Evolutionary conservation across 2,329 filamentous ascomycete genomes (phyloP), one percentile per base, ranked within the genome.

Genomic region (Camillea tinctor): DNA sequence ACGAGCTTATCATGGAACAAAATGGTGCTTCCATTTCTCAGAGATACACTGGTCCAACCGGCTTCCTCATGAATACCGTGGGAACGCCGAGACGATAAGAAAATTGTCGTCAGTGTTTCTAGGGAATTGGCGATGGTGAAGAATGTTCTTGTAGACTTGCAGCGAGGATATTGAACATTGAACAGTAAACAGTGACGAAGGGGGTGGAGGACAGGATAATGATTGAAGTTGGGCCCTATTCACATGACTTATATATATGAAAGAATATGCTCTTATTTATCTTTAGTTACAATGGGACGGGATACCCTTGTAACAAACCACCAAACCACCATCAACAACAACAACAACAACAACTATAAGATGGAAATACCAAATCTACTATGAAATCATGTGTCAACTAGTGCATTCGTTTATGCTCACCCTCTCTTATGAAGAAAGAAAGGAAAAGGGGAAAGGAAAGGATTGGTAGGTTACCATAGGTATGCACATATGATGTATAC

Each of bases 1-100:
- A 65, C 44, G 57, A 69, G 60, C 56, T 69, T 17, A 63, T 60
- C 30, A 19, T 56, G 1, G 62, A 64, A 50, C 60, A 66, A 51
- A 56, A 66, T 56, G 68, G 62, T 8, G 59, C 65, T 7, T 52
- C 57, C 4, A 54, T 57, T 30, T 52, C 51, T 4, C 64, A 69
- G 58, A 24, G 59, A 23, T 69, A 69, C 52, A 63, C 36, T 0
- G 68, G 68, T 1, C 63, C 65, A 44, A 44, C 36, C 36, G 17
- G 36, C 36, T 44, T 44, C 36, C 13, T n/a, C 6, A 44, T 44
- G 36, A 44, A 44, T 44, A 44, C 36, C 11, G 36, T 44, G 36
- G 36, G 36, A n/a, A 44, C 36, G 17, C 36, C 36, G 17, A 44
- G 36, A 11, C 13, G 17, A n/a, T 44, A 44, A 15, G 26, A 11